Conservation (phyloP, 495 filamentous ascomycete genomes). For the Amniculicola lignicola region DNA sequence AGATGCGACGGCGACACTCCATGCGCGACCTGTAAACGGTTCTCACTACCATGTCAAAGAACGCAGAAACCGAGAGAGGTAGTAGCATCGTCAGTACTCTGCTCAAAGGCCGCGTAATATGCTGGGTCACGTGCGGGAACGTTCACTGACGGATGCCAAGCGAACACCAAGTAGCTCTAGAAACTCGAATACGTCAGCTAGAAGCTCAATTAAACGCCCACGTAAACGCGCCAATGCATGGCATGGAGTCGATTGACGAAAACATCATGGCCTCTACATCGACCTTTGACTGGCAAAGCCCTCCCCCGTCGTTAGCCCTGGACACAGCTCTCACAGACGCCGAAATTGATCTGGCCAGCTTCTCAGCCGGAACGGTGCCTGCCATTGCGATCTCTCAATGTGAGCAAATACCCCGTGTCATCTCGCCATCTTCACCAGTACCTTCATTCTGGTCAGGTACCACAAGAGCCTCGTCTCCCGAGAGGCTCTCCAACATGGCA, state of each 20-base stretch:
- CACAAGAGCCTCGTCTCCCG: slow-evolving; percentile 25
- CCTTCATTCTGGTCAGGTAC: slow-evolving; percentile 25
- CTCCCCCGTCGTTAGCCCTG: slow-evolving; percentile 6
- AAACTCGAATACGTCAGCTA: slow-evolving; percentile 27
- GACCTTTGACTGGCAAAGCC: slow-evolving; percentile 21
- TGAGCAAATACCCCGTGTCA: slow-evolving; percentile 7
- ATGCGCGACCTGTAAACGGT: slow-evolving; percentile 25
- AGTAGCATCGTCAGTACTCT: slow-evolving; percentile 20
- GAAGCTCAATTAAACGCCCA: slow-evolving; percentile 24
- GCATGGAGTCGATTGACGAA: slow-evolving; percentile 26
- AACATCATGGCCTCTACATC: slow-evolving; percentile 2
- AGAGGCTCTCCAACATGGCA: slow-evolving; percentile 12
- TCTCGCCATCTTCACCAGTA: slow-evolving; percentile 17
- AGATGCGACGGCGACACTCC: slow-evolving; percentile 28
- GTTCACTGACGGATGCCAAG: slow-evolving; percentile 15
- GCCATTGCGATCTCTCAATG: slow-evolving; percentile 28
- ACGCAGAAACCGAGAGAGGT: slow-evolving; percentile 25
- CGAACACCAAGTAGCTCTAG: slow-evolving; percentile 25
- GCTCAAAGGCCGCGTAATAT: neutral
- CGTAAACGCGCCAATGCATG: slow-evolving; percentile 26
- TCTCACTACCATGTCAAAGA: slow-evolving; percentile 23
- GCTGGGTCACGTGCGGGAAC: slow-evolving; percentile 12
- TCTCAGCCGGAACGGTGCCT: slow-evolving; percentile 21
- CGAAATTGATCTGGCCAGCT: slow-evolving; percentile 16
- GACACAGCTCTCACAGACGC: slow-evolving; percentile 15